phyloP scores from a whole-genome alignment of 257 asterid species.

The Solanum sitiens region DNA sequence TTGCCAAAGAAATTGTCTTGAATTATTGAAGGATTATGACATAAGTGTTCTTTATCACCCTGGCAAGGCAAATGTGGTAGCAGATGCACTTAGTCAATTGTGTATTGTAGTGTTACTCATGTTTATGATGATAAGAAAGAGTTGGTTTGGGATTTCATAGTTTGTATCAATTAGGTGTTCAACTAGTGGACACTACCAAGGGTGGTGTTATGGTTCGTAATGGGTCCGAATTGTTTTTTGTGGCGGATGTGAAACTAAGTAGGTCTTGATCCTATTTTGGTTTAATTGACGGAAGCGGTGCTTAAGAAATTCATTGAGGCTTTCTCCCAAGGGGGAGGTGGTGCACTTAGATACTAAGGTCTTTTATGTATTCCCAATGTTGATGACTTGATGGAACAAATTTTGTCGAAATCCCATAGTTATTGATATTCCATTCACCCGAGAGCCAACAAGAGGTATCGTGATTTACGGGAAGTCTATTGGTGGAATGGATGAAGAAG shows the following conservation, averaged over 20 bases:
- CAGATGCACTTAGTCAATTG: not conserved
- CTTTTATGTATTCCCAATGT: not conserved
- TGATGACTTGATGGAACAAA: not conserved
- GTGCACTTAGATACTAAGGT: not conserved
- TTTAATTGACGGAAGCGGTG: no score
- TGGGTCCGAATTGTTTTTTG: not conserved
- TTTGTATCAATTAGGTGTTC: not conserved
- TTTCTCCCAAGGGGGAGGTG: not conserved
- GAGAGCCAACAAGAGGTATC: not conserved
- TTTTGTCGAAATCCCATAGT: not conserved
- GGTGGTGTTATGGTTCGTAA: not conserved
- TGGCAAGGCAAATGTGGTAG: not conserved
- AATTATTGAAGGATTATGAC: not conserved
- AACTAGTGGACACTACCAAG: not conserved
- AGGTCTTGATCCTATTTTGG: not conserved
- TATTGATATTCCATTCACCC: not conserved
- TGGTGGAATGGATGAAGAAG: not conserved
- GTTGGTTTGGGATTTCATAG: not conserved
- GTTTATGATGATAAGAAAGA: no score
- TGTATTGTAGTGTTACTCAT: not conserved
- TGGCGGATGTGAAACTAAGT: not conserved
- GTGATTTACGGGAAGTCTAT: not conserved
- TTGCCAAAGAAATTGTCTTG: not conserved
- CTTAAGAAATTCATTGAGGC: not conserved
- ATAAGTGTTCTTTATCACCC: not conserved